Base-by-base conservation (phyloP, 1,284 basidiomycete genomes). In the Mycosarcoma mackinlayi region DNA sequence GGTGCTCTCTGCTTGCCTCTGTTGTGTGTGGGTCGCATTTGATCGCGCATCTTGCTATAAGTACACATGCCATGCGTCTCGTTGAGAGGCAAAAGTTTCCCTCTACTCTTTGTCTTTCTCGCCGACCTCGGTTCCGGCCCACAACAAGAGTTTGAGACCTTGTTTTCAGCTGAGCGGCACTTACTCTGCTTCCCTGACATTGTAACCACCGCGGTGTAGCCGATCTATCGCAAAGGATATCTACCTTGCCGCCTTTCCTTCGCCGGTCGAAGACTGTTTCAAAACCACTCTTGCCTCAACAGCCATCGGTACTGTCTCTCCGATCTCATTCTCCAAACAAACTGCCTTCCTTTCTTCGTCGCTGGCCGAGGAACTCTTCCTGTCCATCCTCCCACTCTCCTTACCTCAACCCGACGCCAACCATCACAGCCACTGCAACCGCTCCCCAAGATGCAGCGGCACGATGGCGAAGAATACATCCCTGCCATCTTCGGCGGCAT, bases 381-480 rank as follows among this genome's bases (percentile, higher is more conserved):
- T 11, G 18, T 28, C 27, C 9, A 16, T 25, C 23, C 40, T 16
- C 24, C 16, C 16, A 4, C 46, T 13, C 10, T n/a, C 4, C 14
- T 25, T 13, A 5, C 21, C 19, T 9, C 21, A 9, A 5, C 23
- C 1, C 25, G 6, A 24, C 1, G 33, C 21, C 18, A 13, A 33
- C 21, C 44, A 1, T n/a, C 27, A 2, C 27, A 1, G 14, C 10
- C 33, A 14, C 14, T 16, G n/a, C 31, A 8, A 6, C 13, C 23
- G 21, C 4, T 8, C 7, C 10, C 34, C 49, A 57, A 45, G 40
- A 68, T 71, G 68, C 16, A 58, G 24, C 68, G 63, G 9, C 68
- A 63, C 46, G 68, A 71, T 47, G 68, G 68, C 3, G 31, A 19
- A 48, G 58, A 56, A 38, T 59, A 60, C 31, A 9, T 72, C 6